Percentiles rank a stretch among this genome's conserved stretches.
Evolutionary conservation across 176 grass and related monocot species (phyloP).

Genomic region (Phoenix dactylifera): DNA sequence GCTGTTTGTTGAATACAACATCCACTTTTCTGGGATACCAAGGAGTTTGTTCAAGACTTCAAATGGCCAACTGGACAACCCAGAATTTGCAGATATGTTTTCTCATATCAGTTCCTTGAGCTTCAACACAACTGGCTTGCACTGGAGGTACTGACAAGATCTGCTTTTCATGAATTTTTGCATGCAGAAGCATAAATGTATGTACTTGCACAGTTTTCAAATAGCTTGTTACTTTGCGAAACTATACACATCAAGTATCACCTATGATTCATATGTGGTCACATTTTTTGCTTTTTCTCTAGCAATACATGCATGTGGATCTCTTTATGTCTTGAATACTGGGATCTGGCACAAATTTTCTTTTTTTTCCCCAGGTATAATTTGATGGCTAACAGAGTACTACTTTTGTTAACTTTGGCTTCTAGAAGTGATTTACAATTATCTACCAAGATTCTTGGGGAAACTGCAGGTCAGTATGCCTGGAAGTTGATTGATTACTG

Average conservation of each 20-base stretch:
- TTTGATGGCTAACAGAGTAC: constrained; percentile 96
- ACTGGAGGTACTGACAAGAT: constrained; percentile 57
- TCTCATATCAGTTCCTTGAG: constrained; percentile 79
- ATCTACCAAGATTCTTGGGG: constrained; percentile 55
- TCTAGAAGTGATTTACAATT: constrained; percentile 65
- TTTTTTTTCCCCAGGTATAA: constrained; percentile 55
- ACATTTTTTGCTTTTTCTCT: neutral
- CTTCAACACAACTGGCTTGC: constrained; percentile 63
- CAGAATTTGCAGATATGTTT: constrained; percentile 29
- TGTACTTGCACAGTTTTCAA: too few relatives aligned
- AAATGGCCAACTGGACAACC: too few relatives aligned
- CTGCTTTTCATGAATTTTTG: constrained; percentile 7
- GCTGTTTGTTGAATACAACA: constrained; percentile 96
- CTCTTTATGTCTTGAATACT: constrained; percentile 1
- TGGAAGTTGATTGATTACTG: too few relatives aligned
- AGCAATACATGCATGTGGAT: neutral
- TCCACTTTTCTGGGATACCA: constrained; percentile 43
- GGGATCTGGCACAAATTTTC: constrained; percentile 7
- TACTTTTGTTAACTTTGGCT: constrained; percentile 78
- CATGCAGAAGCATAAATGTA: too few relatives aligned
- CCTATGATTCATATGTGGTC: too few relatives aligned
- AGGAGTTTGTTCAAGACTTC: constrained; percentile 64
- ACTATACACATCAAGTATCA: too few relatives aligned
- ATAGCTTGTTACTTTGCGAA: too few relatives aligned
- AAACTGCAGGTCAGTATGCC: constrained; percentile 62